Conservation (phyloP, 2,329 filamentous ascomycete species). For the Dactylellina cionopaga region DNA sequence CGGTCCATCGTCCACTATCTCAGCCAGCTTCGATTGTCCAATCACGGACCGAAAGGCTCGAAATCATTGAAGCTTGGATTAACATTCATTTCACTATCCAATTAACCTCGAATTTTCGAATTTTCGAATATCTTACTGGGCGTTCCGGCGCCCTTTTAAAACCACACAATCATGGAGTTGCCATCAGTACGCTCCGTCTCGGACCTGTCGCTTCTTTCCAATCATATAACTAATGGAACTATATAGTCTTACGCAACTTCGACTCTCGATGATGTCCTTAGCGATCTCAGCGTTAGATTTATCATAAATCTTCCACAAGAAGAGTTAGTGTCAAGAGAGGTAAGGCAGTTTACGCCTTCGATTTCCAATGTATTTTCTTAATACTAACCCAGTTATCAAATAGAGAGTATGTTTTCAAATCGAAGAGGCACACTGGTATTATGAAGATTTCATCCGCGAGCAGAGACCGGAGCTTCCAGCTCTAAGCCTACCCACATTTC, state of each 20-base stretch:
- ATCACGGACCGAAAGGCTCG: constrained; percentile 5
- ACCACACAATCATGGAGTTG: constrained; percentile 31
- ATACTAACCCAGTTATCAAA: background rate
- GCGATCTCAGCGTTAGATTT: constrained; percentile 69
- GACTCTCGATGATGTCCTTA: constrained; percentile 55
- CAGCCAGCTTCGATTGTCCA: constrained; percentile 2
- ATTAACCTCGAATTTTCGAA: constrained; percentile 7
- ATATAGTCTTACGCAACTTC: constrained; percentile 55
- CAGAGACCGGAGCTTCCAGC: constrained; percentile 75
- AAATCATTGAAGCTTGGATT: background rate
- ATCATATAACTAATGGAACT: background rate
- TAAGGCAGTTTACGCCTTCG: constrained; percentile 20
- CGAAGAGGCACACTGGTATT: constrained; percentile 99
- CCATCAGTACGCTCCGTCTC: constrained; percentile 29
- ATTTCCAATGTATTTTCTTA: too few species aligned
- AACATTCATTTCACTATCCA: constrained; percentile 16
- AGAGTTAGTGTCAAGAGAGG: constrained; percentile 84
- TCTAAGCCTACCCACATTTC: constrained; percentile 82
- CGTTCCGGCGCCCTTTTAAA: constrained; percentile 36
- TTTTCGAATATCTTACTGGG: constrained; percentile 24
- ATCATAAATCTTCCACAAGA: constrained; percentile 95
- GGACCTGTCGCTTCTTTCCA: background rate
- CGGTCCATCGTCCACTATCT: too few species aligned
- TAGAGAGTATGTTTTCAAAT: constrained; percentile 94
- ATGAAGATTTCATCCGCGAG: constrained; percentile 98